Conservation (phyloP, 768 basidiomycete species). For the Lyophyllum atratum region DNA sequence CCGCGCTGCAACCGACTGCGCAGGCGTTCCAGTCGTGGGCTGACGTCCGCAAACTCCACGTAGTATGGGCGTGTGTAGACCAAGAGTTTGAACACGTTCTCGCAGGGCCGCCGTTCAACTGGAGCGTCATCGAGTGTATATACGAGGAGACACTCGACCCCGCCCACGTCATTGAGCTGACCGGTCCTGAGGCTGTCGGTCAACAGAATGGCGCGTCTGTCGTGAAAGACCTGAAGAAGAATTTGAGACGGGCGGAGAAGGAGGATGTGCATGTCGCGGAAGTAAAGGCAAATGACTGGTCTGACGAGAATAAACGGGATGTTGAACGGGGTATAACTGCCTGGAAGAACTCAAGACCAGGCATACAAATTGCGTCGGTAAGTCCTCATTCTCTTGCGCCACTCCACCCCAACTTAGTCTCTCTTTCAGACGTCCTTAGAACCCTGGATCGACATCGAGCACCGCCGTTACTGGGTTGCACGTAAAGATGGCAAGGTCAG, state of each 20-base stretch:
- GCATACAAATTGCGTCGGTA: conserved; percentile 58
- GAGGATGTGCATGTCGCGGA: conserved; percentile 52
- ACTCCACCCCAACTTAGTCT: not conserved
- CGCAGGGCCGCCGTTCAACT: conserved; percentile 39
- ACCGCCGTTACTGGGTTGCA: conserved; percentile 61
- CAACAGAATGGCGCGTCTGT: conserved; percentile 34
- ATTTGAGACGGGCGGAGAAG: conserved; percentile 58
- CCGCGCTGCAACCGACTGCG: conserved; percentile 35
- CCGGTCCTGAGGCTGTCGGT: conserved; percentile 34
- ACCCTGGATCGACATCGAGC: conserved; percentile 57
- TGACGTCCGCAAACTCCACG: conserved; percentile 45
- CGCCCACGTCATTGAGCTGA: conserved; percentile 42
- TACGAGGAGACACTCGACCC: conserved; percentile 62
- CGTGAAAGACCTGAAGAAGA: conserved; percentile 63
- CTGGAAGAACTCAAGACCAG: conserved; percentile 56
- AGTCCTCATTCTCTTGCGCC: conserved; percentile 6
- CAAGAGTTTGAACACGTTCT: conserved; percentile 52
- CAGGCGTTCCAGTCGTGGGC: conserved; percentile 48
- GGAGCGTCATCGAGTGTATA: conserved; percentile 64
- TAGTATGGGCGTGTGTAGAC: conserved; percentile 64
- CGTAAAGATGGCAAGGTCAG: conserved; percentile 33
- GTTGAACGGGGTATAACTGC: conserved; percentile 55
- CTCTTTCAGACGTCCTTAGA: conserved; percentile 40
- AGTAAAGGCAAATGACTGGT: conserved; percentile 39
- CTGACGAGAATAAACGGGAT: conserved; percentile 41